A percentile compares a stretch with the other conserved stretches of the same genome.
Evolutionary conservation across 495 filamentous ascomycete species (phyloP).

Genomic region (Penicillium riverlandense): DNA sequence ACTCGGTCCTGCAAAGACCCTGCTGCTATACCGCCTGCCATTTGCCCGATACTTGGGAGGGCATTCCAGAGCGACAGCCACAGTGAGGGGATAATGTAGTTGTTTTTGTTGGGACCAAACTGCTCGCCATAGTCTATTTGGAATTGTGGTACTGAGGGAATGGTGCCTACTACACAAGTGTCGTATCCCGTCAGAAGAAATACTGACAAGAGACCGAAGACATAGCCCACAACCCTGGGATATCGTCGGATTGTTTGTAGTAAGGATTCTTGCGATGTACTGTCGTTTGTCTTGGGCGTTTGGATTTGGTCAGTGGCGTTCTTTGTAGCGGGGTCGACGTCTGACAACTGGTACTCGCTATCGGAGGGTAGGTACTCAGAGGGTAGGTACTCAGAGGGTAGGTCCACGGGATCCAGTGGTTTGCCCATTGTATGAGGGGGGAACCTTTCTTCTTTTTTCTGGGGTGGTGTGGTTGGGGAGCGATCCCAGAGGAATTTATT

Average conservation of each 20-base stretch:
- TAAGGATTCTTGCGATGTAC: background rate
- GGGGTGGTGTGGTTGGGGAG: too few species aligned
- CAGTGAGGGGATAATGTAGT: slow-evolving; percentile 36
- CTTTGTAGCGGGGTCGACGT: too few species aligned
- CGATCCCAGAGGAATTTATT: too few species aligned
- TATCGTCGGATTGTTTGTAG: slow-evolving; percentile 8
- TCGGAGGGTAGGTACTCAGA: too few species aligned
- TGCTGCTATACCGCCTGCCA: slow-evolving; percentile 26
- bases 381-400: too few species aligned
- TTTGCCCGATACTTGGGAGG: slow-evolving; percentile 3
- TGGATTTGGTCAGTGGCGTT: too few species aligned
- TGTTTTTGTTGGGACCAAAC: slow-evolving; percentile 6
- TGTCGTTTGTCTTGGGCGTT: background rate
- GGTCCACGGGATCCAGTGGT: too few species aligned
- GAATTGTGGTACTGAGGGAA: slow-evolving; percentile 36
- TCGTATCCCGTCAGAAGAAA: slow-evolving; percentile 40
- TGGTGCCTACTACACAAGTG: slow-evolving; percentile 34
- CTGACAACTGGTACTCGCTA: too few species aligned
- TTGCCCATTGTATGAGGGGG: too few species aligned
- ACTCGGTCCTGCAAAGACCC: slow-evolving; percentile 34
- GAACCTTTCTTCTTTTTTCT: too few species aligned
- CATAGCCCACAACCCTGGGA: slow-evolving; percentile 18
- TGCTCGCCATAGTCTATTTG: slow-evolving; percentile 29
- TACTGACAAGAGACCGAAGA: slow-evolving; percentile 16
- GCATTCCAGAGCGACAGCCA: slow-evolving; percentile 41